Evolutionary conservation across 2,329 filamentous ascomycete species (phyloP).

Genomic region (Escovopsis weberi): DNA sequence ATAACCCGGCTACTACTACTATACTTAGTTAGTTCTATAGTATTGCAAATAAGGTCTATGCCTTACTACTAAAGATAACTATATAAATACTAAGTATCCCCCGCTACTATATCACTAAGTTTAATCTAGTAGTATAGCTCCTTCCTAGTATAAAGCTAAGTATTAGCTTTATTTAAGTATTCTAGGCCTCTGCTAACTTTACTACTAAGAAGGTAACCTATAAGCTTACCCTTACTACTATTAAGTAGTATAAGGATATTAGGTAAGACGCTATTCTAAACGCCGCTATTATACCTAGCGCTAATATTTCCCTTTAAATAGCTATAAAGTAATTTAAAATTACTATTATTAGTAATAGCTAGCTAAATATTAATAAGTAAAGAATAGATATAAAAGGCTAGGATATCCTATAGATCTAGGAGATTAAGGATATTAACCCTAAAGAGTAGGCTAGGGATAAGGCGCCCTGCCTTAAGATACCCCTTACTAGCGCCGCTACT

Average conservation of each 20-base stretch:
- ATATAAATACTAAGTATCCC: not conserved
- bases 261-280: not conserved
- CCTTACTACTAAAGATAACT: not conserved
- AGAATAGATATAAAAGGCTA: not conserved
- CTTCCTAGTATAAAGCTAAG: not conserved
- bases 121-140: no score
- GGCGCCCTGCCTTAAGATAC: no score
- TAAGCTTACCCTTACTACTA: not conserved
- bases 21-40: not conserved
- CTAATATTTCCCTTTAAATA: not conserved
- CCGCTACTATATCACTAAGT: no score
- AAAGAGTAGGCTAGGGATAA: no score
- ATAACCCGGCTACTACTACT: not conserved
- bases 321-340: not conserved
- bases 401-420: not conserved
- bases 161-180: not conserved
- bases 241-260: not conserved
- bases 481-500: no score
- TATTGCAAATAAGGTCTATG: not conserved
- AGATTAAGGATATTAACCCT: no score
- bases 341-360: not conserved
- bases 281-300: not conserved
- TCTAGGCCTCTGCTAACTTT: not conserved
- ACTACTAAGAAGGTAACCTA: not conserved
- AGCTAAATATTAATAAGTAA: not conserved